A percentile compares a stretch with the other conserved stretches of the same genome.
These are phyloP conservation scores for Lichtheimia ornata DNA, from an alignment of 371 early-diverging fungal genomes.

Conservation along the genomic window DNA sequence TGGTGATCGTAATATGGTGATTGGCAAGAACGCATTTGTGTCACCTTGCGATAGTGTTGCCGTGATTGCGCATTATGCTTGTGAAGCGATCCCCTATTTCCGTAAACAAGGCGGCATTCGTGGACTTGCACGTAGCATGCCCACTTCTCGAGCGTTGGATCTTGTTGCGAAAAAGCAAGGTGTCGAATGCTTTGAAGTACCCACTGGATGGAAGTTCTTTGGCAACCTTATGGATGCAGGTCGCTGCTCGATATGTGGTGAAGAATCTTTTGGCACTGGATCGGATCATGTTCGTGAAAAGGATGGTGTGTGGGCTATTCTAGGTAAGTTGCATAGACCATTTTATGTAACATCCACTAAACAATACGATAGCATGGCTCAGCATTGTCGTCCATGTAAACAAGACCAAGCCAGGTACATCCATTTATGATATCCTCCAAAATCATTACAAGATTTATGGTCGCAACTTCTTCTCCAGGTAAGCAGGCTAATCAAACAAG, in stretches of 20 bases:
- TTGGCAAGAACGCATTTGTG: conserved; percentile 91
- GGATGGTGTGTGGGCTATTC: conserved; percentile 97
- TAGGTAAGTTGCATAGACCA: conserved; percentile 49
- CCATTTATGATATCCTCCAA: conserved; percentile 79
- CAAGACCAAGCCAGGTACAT: conserved; percentile 48
- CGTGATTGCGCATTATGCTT: conserved; percentile 90
- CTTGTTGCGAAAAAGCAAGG: conserved; percentile 84
- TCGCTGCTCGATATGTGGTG: conserved; percentile 93
- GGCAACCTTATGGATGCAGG: conserved; percentile 98
- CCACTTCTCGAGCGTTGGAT: conserved; percentile 93
- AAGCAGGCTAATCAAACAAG: neutral
- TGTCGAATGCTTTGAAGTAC: conserved; percentile 82
- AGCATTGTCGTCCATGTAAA: conserved; percentile 86
- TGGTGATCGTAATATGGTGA: conserved; percentile 97
- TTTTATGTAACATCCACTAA: no score
- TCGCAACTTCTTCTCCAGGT: conserved; percentile 94
- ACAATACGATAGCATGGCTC: conserved; percentile 76
- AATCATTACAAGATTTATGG: conserved; percentile 85
- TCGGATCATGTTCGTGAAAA: conserved; percentile 98
- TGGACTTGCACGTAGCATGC: conserved; percentile 96
- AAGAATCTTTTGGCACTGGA: conserved; percentile 97
- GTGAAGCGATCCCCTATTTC: conserved; percentile 90
- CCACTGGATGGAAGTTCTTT: conserved; percentile 97
- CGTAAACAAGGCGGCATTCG: conserved; percentile 73
- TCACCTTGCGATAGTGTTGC: conserved; percentile 98